These are phyloP conservation scores for Alternaria infectoria DNA, from an alignment of 2,329 filamentous ascomycete species.

Conservation along the genomic window DNA sequence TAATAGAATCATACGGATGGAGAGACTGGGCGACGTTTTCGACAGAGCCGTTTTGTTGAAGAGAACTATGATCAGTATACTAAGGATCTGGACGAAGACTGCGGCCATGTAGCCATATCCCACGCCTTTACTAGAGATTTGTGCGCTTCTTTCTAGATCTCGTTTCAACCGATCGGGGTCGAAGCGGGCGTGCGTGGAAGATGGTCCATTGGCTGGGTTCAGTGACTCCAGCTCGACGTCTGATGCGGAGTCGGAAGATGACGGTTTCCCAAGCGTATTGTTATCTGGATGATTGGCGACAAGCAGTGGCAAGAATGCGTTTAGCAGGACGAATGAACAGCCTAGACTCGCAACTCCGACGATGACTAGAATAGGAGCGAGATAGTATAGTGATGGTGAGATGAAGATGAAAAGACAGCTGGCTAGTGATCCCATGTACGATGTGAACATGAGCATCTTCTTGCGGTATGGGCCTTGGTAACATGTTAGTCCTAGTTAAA, in stretches of 20 bases:
- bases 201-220: constrained; percentile 16
- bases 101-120: constrained; percentile 88
- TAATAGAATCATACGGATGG: constrained; percentile 80
- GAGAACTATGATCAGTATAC: constrained; percentile 74
- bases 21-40: constrained; percentile 77
- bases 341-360: constrained; percentile 89
- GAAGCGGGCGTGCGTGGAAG: constrained; percentile 3
- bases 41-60: constrained; percentile 45
- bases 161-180: constrained; percentile 53
- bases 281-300: constrained; percentile 77
- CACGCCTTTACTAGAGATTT: constrained; percentile 86
- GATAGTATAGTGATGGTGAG: constrained; percentile 73
- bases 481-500: not conserved
- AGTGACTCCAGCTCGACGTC: constrained; percentile 39
- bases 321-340: constrained; percentile 93
- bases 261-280: constrained; percentile 9
- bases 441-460: constrained; percentile 79
- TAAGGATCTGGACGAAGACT: constrained; percentile 77
- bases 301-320: constrained; percentile 87
- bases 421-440: constrained; percentile 74
- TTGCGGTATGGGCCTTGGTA: constrained; percentile 71
- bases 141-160: constrained; percentile 79
- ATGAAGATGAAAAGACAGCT: constrained; percentile 86
- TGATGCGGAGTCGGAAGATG: constrained; percentile 17
- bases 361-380: constrained; percentile 81